Evolutionary conservation across 129 eudicot species (phyloP).

Genomic region (Sambucus nigra): DNA sequence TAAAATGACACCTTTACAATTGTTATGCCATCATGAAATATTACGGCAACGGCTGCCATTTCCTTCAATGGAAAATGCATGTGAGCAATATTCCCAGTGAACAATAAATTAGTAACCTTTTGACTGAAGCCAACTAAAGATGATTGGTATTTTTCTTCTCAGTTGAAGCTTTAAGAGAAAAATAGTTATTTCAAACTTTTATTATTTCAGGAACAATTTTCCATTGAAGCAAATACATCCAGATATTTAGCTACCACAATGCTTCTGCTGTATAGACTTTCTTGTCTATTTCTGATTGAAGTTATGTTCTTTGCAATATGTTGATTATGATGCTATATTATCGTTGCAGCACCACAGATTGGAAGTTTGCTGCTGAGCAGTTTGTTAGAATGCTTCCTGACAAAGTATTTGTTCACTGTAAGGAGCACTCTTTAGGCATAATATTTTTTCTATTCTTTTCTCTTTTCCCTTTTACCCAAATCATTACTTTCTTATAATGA

Average conservation of each 20-base stretch:
- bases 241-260: too few species aligned
- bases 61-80: too few species aligned
- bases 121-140: background rate
- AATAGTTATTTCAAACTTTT: too few species aligned
- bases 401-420: constrained; percentile 80
- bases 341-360: constrained; percentile 60
- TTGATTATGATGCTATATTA: constrained; percentile 5
- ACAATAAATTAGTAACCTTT: background rate
- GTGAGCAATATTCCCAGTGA: too few species aligned
- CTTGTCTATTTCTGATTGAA: background rate
- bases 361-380: constrained; percentile 88
- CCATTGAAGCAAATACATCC: background rate
- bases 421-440: constrained; percentile 18
- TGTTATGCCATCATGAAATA: background rate
- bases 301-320: background rate
- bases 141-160: too few species aligned
- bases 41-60: too few species aligned
- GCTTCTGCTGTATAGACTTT: background rate
- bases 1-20: background rate
- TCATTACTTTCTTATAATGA: background rate
- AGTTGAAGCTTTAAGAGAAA: too few species aligned
- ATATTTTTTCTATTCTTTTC: too few species aligned
- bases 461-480: background rate
- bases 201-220: background rate
- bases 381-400: constrained; percentile 66